Conservation (phyloP, 768 basidiomycete species). For the Suillus variegatus region DNA sequence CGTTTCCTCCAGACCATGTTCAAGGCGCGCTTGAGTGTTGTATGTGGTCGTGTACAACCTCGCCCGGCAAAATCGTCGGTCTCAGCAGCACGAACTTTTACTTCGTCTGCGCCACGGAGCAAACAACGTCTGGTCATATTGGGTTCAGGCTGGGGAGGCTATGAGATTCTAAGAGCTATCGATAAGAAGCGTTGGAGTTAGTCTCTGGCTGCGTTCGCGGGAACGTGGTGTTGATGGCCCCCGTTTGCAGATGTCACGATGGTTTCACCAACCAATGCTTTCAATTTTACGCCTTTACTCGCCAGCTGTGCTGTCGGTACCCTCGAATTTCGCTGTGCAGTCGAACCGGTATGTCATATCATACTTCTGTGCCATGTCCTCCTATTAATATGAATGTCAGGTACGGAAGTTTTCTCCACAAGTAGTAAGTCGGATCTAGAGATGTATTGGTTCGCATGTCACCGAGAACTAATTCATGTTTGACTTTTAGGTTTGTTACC, state of each 20-base stretch:
- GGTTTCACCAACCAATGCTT: constrained; percentile 56
- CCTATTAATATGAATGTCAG: constrained; percentile 28
- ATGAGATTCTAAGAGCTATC: constrained; percentile 62
- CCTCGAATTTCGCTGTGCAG: constrained; percentile 76
- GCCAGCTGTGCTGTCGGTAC: constrained; percentile 75
- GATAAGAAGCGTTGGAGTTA: constrained; percentile 75
- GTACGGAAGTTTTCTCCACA: constrained; percentile 58
- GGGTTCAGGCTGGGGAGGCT: constrained; percentile 81
- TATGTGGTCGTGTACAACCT: constrained; percentile 6
- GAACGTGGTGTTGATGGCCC: constrained; percentile 8
- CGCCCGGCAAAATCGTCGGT: neutral
- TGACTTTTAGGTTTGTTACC: constrained; percentile 53
- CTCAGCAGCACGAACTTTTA: constrained; percentile 35
- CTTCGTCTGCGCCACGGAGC: constrained; percentile 33
- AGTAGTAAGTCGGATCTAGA: constrained; percentile 41
- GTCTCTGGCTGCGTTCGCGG: constrained; percentile 20
- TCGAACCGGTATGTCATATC: constrained; percentile 66
- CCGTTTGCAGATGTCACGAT: constrained; percentile 56
- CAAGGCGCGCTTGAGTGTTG: constrained; percentile 15
- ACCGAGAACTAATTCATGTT: neutral
- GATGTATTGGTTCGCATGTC: neutral
- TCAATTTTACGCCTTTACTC: constrained; percentile 47
- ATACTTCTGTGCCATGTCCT: constrained; percentile 3
- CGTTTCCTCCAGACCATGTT: constrained; percentile 14
- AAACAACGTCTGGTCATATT: constrained; percentile 61